Evolutionary conservation across 768 basidiomycete species (phyloP).

Genomic region (Dacryopinax primogenitus): DNA sequence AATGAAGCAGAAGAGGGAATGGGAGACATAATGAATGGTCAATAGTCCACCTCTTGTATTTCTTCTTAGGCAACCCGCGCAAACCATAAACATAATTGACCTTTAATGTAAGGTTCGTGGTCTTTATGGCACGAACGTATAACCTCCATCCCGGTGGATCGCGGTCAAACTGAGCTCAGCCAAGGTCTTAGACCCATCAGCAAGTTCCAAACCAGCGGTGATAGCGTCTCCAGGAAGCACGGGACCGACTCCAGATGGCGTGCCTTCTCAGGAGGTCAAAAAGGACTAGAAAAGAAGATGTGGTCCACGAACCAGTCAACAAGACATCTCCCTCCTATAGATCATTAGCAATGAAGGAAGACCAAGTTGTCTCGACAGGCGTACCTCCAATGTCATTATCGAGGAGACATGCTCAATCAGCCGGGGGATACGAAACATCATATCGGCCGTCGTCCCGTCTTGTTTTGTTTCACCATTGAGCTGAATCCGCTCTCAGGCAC

Average conservation of each 20-base stretch:
- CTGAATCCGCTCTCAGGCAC: conserved; percentile 29
- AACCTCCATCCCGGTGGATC: conserved; percentile 56
- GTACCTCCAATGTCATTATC: conserved; percentile 92
- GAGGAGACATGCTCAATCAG: conserved; percentile 85
- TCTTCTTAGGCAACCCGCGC: background rate
- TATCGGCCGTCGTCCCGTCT: conserved; percentile 69
- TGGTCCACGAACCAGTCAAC: conserved; percentile 37
- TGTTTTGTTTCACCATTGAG: conserved; percentile 78
- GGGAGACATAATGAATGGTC: conserved; percentile 76
- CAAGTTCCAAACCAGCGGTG: conserved; percentile 53
- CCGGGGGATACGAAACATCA: conserved; percentile 84
- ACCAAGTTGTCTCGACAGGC: conserved; percentile 17
- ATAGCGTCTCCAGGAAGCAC: conserved; percentile 64
- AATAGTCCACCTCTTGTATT: conserved; percentile 67
- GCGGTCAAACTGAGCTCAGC: conserved; percentile 52
- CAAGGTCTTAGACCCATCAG: conserved; percentile 37
- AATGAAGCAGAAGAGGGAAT: conserved; percentile 25
- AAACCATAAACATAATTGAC: too few relatives aligned
- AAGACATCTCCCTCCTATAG: conserved; percentile 79
- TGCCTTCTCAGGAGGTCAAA: conserved; percentile 35
- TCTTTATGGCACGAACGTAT: conserved; percentile 35
- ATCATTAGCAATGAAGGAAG: background rate
- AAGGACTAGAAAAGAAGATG: background rate
- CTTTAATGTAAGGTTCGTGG: too few relatives aligned
- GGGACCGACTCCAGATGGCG: conserved; percentile 81